A percentile compares a stretch with the other conserved stretches of the same genome.
Evolutionary conservation across 2,329 filamentous ascomycete species (phyloP).

Genomic region (Aspergillus pseudotamarii): DNA sequence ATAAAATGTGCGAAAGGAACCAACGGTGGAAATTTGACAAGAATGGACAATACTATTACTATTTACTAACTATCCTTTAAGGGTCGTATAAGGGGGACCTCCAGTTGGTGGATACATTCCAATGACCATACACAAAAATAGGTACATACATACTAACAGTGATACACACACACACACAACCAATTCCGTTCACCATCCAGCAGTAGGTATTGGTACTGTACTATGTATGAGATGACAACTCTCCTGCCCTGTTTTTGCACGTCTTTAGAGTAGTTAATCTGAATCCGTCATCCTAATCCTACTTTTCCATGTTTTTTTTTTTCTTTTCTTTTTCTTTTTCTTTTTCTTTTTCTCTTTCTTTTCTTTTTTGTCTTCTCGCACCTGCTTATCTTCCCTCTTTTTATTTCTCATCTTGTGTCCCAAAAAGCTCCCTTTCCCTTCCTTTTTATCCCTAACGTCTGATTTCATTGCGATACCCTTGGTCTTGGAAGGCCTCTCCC

Average conservation of each 20-base stretch:
- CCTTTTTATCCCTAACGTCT: background rate
- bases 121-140: background rate
- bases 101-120: background rate
- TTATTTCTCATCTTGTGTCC: background rate
- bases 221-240: background rate
- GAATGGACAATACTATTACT: background rate
- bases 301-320: background rate
- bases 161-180: background rate
- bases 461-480: background rate
- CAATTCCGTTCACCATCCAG: background rate
- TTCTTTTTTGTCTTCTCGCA: background rate
- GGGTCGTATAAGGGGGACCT: background rate
- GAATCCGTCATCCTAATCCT: background rate
- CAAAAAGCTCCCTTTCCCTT: background rate
- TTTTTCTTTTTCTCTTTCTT: background rate
- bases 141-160: background rate
- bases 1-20: background rate
- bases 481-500: background rate
- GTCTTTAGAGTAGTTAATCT: background rate
- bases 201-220: background rate
- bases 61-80: background rate
- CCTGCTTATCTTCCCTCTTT: background rate
- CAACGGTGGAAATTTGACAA: background rate
- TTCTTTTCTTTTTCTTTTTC: background rate
- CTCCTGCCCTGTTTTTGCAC: background rate